Conservation (phyloP, 805 yeast species). For the Wickerhamiella occidentalis region DNA sequence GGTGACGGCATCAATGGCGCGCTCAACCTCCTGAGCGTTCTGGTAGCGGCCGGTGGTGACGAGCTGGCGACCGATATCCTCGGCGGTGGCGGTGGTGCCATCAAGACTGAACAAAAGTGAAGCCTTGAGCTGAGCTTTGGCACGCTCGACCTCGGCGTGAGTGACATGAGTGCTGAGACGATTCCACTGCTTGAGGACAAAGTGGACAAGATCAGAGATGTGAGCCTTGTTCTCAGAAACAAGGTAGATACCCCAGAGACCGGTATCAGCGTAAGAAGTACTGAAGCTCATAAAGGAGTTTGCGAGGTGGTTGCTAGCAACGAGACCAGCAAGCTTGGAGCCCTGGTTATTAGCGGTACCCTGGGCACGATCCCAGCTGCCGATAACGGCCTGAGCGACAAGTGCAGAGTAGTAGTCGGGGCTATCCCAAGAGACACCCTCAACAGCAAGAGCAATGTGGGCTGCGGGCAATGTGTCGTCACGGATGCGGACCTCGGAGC, state of each 20-base stretch:
- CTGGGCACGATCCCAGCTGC: slow-evolving; percentile 91
- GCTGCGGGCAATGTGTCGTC: slow-evolving; percentile 79
- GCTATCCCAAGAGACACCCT: slow-evolving; percentile 95
- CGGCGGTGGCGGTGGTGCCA: slow-evolving; percentile 92
- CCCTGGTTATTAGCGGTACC: slow-evolving; percentile 79
- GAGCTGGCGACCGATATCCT: slow-evolving; percentile 93
- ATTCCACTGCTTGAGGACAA: slow-evolving; percentile 77
- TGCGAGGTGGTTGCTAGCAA: slow-evolving; percentile 56
- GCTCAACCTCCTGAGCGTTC: slow-evolving; percentile 61
- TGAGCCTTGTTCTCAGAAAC: slow-evolving; percentile 66
- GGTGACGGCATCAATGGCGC: slow-evolving; percentile 63
- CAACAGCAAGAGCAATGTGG: slow-evolving; percentile 88
- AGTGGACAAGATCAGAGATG: slow-evolving; percentile 56
- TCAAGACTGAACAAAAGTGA: slow-evolving; percentile 79
- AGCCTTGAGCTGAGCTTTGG: slow-evolving; percentile 90
- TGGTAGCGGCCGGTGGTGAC: slow-evolving; percentile 82
- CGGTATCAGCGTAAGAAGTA: slow-evolving; percentile 94
- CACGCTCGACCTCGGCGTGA: slow-evolving; percentile 80
- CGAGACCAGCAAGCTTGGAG: slow-evolving; percentile 62
- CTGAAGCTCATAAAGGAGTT: slow-evolving; percentile 95
- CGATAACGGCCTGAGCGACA: slow-evolving; percentile 92
- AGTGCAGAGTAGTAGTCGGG: slow-evolving; percentile 91
- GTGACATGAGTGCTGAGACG: slow-evolving; percentile 71
- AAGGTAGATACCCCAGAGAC: slow-evolving; percentile 92
- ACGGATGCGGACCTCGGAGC: slow-evolving; percentile 74